Conservation (phyloP, 1,139 yeast genomes). For the Nakaseomyces nivariensis region DNA sequence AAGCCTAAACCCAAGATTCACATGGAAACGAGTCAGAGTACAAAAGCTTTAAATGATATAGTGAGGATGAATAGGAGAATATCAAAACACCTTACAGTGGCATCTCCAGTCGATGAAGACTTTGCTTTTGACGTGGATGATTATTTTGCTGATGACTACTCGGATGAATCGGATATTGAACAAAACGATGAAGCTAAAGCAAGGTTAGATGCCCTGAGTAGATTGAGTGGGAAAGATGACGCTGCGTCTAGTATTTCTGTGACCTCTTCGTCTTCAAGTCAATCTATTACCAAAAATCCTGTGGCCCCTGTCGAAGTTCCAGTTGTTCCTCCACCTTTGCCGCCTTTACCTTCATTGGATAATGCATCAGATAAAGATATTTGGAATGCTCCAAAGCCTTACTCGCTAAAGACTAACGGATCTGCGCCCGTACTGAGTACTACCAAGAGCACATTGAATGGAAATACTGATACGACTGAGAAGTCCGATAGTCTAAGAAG, state of each 20-base stretch:
- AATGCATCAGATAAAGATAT: not conserved
- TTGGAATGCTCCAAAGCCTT: not conserved
- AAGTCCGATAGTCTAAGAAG: not conserved
- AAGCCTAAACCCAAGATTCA: not conserved
- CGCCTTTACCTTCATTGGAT: not conserved
- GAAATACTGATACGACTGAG: not conserved
- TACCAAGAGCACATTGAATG: not conserved
- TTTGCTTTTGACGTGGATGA: conserved; percentile 17
- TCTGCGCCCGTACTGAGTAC: not conserved
- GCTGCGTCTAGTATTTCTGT: not conserved
- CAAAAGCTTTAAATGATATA: not conserved
- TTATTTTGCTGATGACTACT: conserved; percentile 15
- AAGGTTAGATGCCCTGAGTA: conserved; percentile 6
- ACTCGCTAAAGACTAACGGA: not conserved
- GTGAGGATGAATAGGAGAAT: conserved; percentile 1
- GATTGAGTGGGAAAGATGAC: conserved; percentile 4
- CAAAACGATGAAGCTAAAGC: conserved; percentile 4
- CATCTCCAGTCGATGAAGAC: conserved; percentile 7
- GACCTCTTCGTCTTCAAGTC: not conserved
- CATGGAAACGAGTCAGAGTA: not conserved
- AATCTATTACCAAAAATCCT: not conserved
- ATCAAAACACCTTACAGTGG: conserved; percentile 1
- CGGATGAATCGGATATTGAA: conserved; percentile 12
- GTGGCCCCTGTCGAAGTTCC: not conserved
- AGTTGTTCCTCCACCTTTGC: not conserved